These are phyloP conservation scores for Trypanosoma brucei DNA, from an alignment of 208 protist species.

Conservation along the genomic window DNA sequence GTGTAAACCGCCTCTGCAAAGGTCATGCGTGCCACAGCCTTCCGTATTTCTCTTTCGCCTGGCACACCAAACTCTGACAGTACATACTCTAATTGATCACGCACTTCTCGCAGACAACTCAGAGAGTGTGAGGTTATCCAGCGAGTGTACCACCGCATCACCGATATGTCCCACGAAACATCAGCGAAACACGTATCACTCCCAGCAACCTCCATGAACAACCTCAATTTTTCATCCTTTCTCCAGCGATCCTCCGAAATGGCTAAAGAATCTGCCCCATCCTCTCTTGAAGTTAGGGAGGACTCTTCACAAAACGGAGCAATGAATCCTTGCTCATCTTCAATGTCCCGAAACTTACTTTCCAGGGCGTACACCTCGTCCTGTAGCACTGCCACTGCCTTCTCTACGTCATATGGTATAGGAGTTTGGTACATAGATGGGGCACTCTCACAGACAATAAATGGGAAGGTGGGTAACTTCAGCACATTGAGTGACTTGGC, in stretches of 20 bases:
- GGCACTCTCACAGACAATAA: conserved; percentile 75
- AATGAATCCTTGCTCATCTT: conserved; percentile 7
- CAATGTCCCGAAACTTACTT: conserved; percentile 32
- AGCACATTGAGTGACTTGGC: conserved; percentile 50
- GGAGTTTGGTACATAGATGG: conserved; percentile 70
- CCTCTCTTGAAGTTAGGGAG: background rate
- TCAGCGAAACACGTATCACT: conserved; percentile 42
- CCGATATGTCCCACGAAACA: conserved; percentile 64
- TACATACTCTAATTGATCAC: conserved; percentile 79
- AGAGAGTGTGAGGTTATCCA: conserved; percentile 83
- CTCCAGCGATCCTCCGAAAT: background rate
- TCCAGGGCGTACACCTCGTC: conserved; percentile 55
- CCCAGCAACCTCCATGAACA: conserved; percentile 31
- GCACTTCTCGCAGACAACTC: conserved; percentile 56
- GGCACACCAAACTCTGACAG: conserved; percentile 52
- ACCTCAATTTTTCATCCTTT: conserved; percentile 33
- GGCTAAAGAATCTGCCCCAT: background rate
- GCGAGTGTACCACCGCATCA: conserved; percentile 78
- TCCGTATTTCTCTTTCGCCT: conserved; percentile 44
- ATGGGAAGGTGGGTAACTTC: conserved; percentile 77
- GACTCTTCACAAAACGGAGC: background rate
- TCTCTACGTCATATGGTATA: conserved; percentile 71
- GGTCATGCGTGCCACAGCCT: conserved; percentile 27
- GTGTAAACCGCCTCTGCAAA: conserved; percentile 62
- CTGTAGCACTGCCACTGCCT: conserved; percentile 47